These are phyloP conservation scores for Trypanosoma rangeli DNA, from an alignment of 208 protist species.

Conservation along the genomic window DNA sequence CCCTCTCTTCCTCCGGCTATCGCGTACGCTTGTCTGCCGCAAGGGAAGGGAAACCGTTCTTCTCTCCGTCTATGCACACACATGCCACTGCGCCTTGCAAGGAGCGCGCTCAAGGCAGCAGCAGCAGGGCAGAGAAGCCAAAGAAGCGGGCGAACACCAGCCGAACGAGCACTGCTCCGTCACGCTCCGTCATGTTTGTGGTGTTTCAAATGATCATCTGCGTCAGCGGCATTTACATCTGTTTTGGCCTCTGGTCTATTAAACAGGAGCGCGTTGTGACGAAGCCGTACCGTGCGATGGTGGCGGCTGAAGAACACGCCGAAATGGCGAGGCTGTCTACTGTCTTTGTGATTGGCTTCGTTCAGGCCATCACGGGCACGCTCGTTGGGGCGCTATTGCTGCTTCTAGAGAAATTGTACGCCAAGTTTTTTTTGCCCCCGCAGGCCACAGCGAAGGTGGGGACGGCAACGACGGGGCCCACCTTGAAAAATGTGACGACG, in stretches of 20 bases:
- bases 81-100: not conserved
- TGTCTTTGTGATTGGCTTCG: conserved; percentile 39
- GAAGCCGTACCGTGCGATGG: conserved; percentile 47
- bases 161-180: not conserved
- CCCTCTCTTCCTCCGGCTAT: not conserved
- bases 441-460: not conserved
- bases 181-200: conserved; percentile 16
- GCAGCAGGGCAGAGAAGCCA: not conserved
- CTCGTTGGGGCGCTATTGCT: conserved; percentile 28
- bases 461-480: not conserved
- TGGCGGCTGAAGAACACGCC: conserved; percentile 19
- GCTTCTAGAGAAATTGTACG: conserved; percentile 8
- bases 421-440: not conserved
- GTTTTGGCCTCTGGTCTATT: conserved; percentile 84
- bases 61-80: not conserved
- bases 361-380: conserved; percentile 26
- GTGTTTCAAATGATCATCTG: conserved; percentile 61
- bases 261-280: conserved; percentile 81
- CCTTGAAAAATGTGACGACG: too few species aligned
- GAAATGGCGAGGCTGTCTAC: conserved; percentile 26
- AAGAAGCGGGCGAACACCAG: not conserved
- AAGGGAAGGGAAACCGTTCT: not conserved
- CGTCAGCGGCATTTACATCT: conserved; percentile 74
- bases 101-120: not conserved
- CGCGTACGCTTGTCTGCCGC: not conserved